Percentiles rank a stretch among this genome's conserved stretches.
Conservation (phyloP, 2,329 filamentous ascomycete genomes). For the Fusarium tanahbumbuense region DNA sequence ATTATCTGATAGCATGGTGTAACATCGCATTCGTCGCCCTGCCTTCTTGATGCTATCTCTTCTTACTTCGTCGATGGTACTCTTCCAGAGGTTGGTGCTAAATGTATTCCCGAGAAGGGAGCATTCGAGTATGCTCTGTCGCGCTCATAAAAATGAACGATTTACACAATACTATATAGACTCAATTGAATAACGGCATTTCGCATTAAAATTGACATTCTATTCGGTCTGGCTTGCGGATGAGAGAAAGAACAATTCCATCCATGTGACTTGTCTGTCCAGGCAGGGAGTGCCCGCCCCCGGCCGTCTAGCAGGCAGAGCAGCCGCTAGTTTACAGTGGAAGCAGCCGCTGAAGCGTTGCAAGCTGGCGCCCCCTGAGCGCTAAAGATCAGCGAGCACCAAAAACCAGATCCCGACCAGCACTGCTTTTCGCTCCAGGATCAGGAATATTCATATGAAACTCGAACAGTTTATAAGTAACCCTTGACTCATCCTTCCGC, state of each 20-base stretch:
- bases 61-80: slow-evolving; percentile 20
- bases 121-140: slow-evolving; percentile 21
- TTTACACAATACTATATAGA: background rate
- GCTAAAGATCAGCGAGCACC: no score
- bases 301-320: background rate
- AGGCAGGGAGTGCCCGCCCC: no score
- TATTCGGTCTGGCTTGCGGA: rapidly evolving
- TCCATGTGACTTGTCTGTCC: background rate
- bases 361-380: background rate
- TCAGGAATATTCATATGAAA: background rate
- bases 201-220: background rate
- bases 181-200: rapidly evolving
- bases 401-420: no score
- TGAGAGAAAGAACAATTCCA: background rate
- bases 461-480: background rate
- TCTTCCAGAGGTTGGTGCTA: slow-evolving; percentile 16
- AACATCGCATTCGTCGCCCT: slow-evolving; percentile 24
- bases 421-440: background rate
- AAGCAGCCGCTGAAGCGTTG: background rate
- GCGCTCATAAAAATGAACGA: background rate
- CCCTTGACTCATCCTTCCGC: background rate
- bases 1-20: slow-evolving; percentile 19
- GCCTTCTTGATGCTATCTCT: slow-evolving; percentile 18
- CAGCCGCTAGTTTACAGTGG: background rate
- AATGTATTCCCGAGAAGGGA: slow-evolving; percentile 24